These are phyloP conservation scores for Mesostigma viride DNA, from an alignment of 139 green algal species.

Conservation along the genomic window DNA sequence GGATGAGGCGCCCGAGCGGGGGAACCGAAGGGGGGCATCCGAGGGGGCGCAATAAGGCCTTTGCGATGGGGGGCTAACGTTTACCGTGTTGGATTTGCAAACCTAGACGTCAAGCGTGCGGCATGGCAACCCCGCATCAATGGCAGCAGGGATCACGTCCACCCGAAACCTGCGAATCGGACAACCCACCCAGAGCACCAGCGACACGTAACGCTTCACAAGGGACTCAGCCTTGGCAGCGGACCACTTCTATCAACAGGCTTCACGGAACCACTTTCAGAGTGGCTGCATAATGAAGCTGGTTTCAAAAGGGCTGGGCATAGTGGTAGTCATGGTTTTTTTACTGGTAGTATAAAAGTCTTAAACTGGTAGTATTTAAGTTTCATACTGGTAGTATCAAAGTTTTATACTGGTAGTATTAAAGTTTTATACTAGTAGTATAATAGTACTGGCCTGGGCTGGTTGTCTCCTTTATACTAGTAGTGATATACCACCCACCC, in stretches of 20 bases:
- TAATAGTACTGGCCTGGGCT: background rate
- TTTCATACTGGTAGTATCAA: background rate
- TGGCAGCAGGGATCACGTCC: too few relatives aligned
- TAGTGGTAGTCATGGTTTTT: background rate
- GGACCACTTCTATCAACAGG: too few relatives aligned
- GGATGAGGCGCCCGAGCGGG: background rate
- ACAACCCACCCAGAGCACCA: too few relatives aligned
- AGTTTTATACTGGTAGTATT: background rate
- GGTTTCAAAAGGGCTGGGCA: background rate
- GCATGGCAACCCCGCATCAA: too few relatives aligned
- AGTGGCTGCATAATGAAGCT: too few relatives aligned
- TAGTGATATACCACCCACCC: conserved; percentile 14
- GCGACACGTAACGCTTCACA: too few relatives aligned
- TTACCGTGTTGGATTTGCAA: background rate
- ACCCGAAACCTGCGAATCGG: too few relatives aligned
- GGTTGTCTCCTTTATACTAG: too few relatives aligned
- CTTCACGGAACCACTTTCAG: too few relatives aligned
- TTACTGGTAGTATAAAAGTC: background rate
- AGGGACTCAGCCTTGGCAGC: too few relatives aligned
- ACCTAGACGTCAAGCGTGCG: too few relatives aligned
- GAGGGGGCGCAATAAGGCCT: background rate
- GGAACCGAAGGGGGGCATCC: background rate
- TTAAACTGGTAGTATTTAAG: background rate
- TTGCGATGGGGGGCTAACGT: background rate
- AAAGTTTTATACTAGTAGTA: background rate